These are phyloP conservation scores for Fusarium pseudograminearum DNA, from an alignment of 2,329 filamentous ascomycete species.

Conservation along the genomic window DNA sequence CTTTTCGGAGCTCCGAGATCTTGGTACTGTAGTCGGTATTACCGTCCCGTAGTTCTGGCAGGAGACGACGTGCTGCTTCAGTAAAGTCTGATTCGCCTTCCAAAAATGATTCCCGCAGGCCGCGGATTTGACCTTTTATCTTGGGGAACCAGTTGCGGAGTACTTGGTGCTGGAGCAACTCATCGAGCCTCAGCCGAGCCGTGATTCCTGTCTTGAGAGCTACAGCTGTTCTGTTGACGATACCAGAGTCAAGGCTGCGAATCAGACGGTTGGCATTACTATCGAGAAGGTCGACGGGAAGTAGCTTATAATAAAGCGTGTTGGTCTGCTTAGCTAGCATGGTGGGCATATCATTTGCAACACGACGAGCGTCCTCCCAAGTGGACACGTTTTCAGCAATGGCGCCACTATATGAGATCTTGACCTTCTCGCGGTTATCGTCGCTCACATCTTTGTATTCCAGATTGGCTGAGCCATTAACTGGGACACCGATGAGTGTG, in stretches of 20 bases:
- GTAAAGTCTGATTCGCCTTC: background rate
- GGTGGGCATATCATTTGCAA: background rate
- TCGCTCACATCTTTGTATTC: constrained; percentile 5
- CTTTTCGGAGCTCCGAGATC: background rate
- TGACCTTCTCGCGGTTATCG: background rate
- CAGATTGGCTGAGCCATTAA: background rate
- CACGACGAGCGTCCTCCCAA: constrained; percentile 7
- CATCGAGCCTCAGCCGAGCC: constrained; percentile 1
- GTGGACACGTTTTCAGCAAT: constrained; percentile 5
- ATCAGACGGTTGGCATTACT: background rate
- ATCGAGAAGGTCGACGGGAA: constrained; percentile 1
- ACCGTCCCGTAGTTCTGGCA: constrained; percentile 4
- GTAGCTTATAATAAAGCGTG: constrained; percentile 1
- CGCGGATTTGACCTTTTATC: constrained; percentile 1
- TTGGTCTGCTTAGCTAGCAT: constrained; percentile 9
- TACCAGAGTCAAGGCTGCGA: constrained; percentile 1
- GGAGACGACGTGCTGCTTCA: background rate
- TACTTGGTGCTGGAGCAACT: background rate
- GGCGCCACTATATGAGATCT: constrained; percentile 5
- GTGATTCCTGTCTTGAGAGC: background rate
- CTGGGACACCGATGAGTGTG: constrained; percentile 1
- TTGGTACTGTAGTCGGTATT: constrained; percentile 2
- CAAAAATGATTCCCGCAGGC: background rate
- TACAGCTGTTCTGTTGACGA: constrained; percentile 3
- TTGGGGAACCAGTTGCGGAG: background rate